A percentile compares a stretch with the other conserved stretches of the same genome.
phyloP scores from a whole-genome alignment of 805 yeast genomes.

The Ogataea chonburiensis region DNA sequence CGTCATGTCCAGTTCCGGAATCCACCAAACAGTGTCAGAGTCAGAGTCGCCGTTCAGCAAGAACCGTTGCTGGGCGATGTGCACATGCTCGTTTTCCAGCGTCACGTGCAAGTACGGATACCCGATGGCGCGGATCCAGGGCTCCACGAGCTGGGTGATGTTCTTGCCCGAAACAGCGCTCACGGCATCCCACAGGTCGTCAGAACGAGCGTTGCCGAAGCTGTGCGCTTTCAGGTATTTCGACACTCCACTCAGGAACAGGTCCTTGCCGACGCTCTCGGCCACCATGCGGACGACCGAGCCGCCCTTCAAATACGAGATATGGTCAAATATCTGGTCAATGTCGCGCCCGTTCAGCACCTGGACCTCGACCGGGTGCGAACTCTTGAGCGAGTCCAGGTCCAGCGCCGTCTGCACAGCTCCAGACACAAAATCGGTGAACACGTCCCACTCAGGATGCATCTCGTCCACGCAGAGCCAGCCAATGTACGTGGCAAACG shows the following conservation, averaged over 20 bases:
- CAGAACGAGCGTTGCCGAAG: constrained; percentile 70
- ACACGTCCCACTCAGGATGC: constrained; percentile 81
- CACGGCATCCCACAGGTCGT: constrained; percentile 69
- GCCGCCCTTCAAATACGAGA: constrained; percentile 80
- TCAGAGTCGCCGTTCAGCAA: constrained; percentile 58
- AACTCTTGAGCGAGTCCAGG: constrained; percentile 56
- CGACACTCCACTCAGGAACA: constrained; percentile 72
- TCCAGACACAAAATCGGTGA: constrained; percentile 52
- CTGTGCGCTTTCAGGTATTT: constrained; percentile 60
- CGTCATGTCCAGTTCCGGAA: constrained; percentile 40
- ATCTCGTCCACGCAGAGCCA: constrained; percentile 65
- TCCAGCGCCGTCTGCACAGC: constrained; percentile 51
- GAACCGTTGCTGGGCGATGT: constrained; percentile 58
- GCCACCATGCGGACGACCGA: constrained; percentile 77
- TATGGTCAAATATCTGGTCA: constrained; percentile 78
- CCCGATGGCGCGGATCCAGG: constrained; percentile 75
- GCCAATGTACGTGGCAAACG: constrained; percentile 87
- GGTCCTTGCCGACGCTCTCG: constrained; percentile 63
- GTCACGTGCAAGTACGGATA: constrained; percentile 63
- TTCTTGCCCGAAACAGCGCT: constrained; percentile 62
- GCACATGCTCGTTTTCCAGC: constrained; percentile 37
- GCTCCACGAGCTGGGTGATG: constrained; percentile 56
- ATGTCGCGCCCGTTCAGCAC: constrained; percentile 77
- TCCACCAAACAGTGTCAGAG: constrained; percentile 57
- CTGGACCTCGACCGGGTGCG: constrained; percentile 83